phyloP scores from a whole-genome alignment of 257 asterid species.

The Solanum pinnatisectum region DNA sequence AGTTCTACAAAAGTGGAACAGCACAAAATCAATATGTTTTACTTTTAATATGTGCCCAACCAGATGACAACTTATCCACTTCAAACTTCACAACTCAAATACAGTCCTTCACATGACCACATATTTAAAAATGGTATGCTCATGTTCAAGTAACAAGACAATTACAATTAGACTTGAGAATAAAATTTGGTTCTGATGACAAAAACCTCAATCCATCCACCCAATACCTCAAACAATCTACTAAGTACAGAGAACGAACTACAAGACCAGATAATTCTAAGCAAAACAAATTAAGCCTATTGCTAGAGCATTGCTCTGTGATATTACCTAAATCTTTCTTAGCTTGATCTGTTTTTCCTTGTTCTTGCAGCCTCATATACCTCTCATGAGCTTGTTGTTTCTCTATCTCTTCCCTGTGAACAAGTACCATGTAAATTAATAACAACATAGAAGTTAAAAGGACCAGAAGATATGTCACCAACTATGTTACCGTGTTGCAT shows the following conservation, averaged over 20 bases:
- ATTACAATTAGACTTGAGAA: not conserved
- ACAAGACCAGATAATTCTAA: not conserved
- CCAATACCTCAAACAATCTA: not conserved
- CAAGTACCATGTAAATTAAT: not conserved
- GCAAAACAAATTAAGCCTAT: not conserved
- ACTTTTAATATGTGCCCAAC: not conserved
- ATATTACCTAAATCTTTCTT: constrained; percentile 79
- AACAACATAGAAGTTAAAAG: not conserved
- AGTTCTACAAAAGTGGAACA: not conserved
- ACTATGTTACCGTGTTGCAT: not conserved
- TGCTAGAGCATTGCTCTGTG: not conserved
- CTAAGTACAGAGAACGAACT: not conserved
- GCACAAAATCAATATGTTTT: not conserved
- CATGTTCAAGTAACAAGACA: not conserved
- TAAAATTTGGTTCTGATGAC: not conserved
- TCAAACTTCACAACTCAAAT: not conserved
- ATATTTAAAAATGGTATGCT: not conserved
- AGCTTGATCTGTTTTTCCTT: constrained; percentile 94
- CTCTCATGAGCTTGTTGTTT: constrained; percentile 85
- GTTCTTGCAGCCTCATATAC: constrained; percentile 97
- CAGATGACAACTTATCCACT: not conserved
- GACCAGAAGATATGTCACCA: not conserved
- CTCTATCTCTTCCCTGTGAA: constrained; percentile 88
- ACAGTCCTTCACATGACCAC: not conserved
- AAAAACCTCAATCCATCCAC: not conserved